Percentiles rank a stretch among this genome's conserved stretches.
These are phyloP conservation scores for Cinnamomum micranthum DNA, from an alignment of 164 flowering plant species.

Conservation along the genomic window DNA sequence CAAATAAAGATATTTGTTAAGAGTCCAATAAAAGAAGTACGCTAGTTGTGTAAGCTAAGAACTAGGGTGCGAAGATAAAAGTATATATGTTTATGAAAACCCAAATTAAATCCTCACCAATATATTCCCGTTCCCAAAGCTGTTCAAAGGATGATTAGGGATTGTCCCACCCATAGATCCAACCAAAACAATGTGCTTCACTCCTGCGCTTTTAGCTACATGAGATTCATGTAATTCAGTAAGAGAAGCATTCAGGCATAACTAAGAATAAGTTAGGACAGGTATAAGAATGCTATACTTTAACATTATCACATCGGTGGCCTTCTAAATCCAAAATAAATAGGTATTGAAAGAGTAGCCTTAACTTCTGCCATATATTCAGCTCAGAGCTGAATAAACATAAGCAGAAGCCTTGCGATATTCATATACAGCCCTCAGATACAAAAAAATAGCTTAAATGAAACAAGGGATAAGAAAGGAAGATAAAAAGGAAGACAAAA, in stretches of 20 bases:
- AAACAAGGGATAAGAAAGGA: neutral
- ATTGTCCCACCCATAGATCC: slow-evolving; percentile 97
- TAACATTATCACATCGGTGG: neutral
- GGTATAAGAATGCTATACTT: neutral
- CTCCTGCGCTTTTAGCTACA: slow-evolving; percentile 89
- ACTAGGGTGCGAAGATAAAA: no score
- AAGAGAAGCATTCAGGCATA: neutral
- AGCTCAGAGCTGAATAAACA: neutral
- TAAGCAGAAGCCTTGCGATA: neutral
- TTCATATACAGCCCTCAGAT: neutral
- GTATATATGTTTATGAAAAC: neutral
- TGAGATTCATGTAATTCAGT: neutral
- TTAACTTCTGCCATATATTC: neutral
- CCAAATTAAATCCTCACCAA: slow-evolving; percentile 39
- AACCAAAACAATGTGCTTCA: slow-evolving; percentile 91
- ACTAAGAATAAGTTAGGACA: neutral
- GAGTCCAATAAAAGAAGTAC: no score
- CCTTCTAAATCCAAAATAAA: neutral
- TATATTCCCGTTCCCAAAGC: slow-evolving; percentile 88
- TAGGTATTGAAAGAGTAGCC: neutral
- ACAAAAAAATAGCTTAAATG: neutral
- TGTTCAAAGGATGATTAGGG: slow-evolving; percentile 75
- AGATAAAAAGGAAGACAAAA: neutral
- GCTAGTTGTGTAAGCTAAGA: no score
- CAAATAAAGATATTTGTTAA: no score